A percentile compares a stretch with the other conserved stretches of the same genome.
Conservation (phyloP, 208 protist species). For the Leishmania martiniquensis region DNA sequence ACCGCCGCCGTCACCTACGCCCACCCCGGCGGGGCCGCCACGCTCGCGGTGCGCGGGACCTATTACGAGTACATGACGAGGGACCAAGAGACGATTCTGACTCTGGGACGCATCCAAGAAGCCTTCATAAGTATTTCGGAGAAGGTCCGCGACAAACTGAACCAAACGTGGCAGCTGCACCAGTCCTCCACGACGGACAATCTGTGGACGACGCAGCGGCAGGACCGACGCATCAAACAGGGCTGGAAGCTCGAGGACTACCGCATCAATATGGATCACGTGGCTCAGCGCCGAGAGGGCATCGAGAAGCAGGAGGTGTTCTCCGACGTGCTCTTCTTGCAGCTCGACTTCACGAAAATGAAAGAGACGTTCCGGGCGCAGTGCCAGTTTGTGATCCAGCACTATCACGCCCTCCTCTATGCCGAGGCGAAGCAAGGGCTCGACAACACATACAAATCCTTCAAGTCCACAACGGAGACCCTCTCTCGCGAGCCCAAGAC, state of each 20-base stretch:
- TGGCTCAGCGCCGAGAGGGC: constrained; percentile 91
- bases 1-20: constrained; percentile 57
- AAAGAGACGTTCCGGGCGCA: constrained; percentile 96
- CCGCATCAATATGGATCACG: constrained; percentile 95
- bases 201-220: constrained; percentile 94
- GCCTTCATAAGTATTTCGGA: constrained; percentile 92
- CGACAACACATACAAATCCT: constrained; percentile 88
- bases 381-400: constrained; percentile 95
- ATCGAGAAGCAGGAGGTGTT: constrained; percentile 97
- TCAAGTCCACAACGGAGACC: constrained; percentile 68
- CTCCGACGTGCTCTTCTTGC: constrained; percentile 94
- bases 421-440: constrained; percentile 92
- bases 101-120: constrained; percentile 88
- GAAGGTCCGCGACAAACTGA: constrained; percentile 94
- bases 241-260: constrained; percentile 95
- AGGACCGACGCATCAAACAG: constrained; percentile 93
- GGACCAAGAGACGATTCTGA: constrained; percentile 95
- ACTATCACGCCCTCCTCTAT: constrained; percentile 96
- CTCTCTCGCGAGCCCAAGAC: constrained; percentile 91
- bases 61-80: constrained; percentile 96
- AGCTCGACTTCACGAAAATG: constrained; percentile 96
- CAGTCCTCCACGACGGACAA: constrained; percentile 95
- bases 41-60: constrained; percentile 62
- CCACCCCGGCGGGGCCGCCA: constrained; percentile 51
- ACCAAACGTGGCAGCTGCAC: constrained; percentile 95